These are phyloP conservation scores for Orbilia quercus DNA, from an alignment of 2,329 filamentous ascomycete genomes.

Conservation along the genomic window DNA sequence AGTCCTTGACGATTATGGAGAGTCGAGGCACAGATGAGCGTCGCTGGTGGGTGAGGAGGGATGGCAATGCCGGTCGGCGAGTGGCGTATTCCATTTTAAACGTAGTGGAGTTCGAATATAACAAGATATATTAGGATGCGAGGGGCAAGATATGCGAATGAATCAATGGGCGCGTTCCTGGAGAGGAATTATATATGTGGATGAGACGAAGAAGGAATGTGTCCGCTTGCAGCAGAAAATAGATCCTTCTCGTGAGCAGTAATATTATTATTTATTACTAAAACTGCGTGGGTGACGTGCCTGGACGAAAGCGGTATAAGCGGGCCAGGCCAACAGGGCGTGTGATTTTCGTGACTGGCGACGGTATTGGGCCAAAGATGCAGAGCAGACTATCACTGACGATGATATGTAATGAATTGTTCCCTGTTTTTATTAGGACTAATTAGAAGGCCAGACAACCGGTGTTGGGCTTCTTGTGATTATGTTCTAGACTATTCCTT, in stretches of 20 bases:
- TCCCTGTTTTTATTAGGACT: background rate
- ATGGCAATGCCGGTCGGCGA: slow-evolving; percentile 45
- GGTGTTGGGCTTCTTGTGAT: slow-evolving; percentile 21
- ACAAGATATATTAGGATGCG: slow-evolving; percentile 17
- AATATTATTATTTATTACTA: too few relatives aligned
- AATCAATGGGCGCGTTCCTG: slow-evolving; percentile 44
- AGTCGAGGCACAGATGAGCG: slow-evolving; percentile 53
- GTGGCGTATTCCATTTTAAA: slow-evolving; percentile 51
- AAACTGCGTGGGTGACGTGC: slow-evolving; percentile 27
- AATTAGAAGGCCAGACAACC: slow-evolving; percentile 48
- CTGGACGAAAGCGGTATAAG: slow-evolving; percentile 47
- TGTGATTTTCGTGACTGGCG: slow-evolving; percentile 37
- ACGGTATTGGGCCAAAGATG: slow-evolving; percentile 27
- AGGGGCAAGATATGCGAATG: slow-evolving; percentile 27
- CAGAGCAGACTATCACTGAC: slow-evolving; percentile 14
- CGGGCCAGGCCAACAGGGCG: slow-evolving; percentile 22
- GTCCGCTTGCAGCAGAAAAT: slow-evolving; percentile 41
- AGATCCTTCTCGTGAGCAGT: slow-evolving; percentile 44
- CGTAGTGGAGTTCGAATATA: background rate
- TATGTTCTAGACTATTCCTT: slow-evolving; percentile 34
- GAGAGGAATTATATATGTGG: slow-evolving; percentile 26
- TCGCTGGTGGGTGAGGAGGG: slow-evolving; percentile 44
- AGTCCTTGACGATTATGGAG: slow-evolving; percentile 55
- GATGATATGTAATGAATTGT: background rate
- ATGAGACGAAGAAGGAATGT: background rate